Base-by-base conservation (phyloP, 164 flowering plant genomes). In the Nelumbo lutea region DNA sequence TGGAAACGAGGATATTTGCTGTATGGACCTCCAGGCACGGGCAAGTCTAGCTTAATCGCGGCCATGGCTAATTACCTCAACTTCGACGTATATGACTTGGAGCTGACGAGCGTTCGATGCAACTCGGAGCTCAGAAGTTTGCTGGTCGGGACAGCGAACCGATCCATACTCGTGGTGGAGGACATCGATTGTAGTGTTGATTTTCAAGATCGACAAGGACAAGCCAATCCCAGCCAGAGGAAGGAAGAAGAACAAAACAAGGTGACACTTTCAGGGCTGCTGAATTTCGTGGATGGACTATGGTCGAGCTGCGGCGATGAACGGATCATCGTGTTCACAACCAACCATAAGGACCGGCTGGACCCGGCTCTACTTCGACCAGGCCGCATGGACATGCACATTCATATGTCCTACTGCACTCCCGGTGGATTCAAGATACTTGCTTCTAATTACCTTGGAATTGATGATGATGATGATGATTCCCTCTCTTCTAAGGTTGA, bases 1-100 rank as follows among this genome's bases (percentile, higher is more conserved):
- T 86, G 91, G 95, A 89, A 86, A 71, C 77, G 90, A 0, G 91
- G 92, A 74, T 89, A 87, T 42, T 71, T 89, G 78, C 68, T 89
- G 50, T 79, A 81, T 61, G 95, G 90, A 8, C 95, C 91, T 7
- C 90, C 92, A 1, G 89, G 96, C 0, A 89, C 89, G 0, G 93
- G 91, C 14, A 88, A 90, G 62, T 86, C 93, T 38, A 90, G 90
- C 64, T 77, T 88, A 82, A 81, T 90, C 3, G 93, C 90, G 4
- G 88, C 91, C 51, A 84, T 90, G 84, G 90, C 93, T 11, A 90
- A 90, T 69, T 80, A 85, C 52, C 80, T 90, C 5, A 84, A 78
- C 63, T 88, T 81, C 57, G 85, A 85, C 72, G 76, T 86, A 4
- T 90, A 85, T 61, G 90, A 86, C 40, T 67, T 90, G 79, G 90